A percentile compares a stretch with the other conserved stretches of the same genome.
phyloP scores from a whole-genome alignment of 495 filamentous ascomycete genomes.

The Hypoxylon subgilvum region DNA sequence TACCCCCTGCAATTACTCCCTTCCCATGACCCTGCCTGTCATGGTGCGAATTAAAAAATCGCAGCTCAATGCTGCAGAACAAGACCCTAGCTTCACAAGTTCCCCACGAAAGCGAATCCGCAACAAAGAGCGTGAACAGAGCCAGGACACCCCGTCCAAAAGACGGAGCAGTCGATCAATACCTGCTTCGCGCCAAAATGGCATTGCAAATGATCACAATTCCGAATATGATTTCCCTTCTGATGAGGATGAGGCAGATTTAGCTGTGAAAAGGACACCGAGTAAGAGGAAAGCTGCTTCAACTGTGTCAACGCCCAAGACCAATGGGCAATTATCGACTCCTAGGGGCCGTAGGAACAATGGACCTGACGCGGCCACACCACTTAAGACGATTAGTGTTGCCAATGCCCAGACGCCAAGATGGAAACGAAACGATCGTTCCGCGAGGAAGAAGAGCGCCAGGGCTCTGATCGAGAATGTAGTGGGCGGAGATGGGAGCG shows the following conservation, averaged over 20 bases:
- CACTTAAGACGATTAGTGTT: constrained; percentile 39
- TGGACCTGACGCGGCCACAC: constrained; percentile 40
- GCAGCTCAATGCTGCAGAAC: constrained; percentile 27
- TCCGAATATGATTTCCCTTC: constrained; percentile 43
- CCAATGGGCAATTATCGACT: constrained; percentile 32
- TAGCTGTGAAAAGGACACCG: constrained; percentile 27
- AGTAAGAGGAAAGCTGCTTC: constrained; percentile 21
- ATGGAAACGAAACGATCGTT: constrained; percentile 68
- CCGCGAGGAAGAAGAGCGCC: constrained; percentile 85
- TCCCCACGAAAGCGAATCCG: constrained; percentile 37
- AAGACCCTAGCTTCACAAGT: constrained; percentile 16
- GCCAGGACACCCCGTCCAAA: constrained; percentile 15
- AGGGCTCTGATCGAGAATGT: constrained; percentile 71
- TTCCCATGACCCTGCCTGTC: constrained; percentile 15
- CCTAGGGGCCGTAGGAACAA: constrained; percentile 41
- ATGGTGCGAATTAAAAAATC: constrained; percentile 43
- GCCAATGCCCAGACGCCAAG: constrained; percentile 57
- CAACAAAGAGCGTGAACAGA: constrained; percentile 16
- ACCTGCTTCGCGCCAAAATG: neutral
- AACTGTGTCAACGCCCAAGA: constrained; percentile 7
- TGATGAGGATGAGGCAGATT: constrained; percentile 23
- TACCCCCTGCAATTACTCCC: too few relatives aligned
- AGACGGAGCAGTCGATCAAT: constrained; percentile 4
- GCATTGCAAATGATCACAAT: constrained; percentile 1
- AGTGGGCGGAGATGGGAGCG: constrained; percentile 67